phyloP scores from a whole-genome alignment of 2,329 filamentous ascomycete species.

The Epichloe hybrida region DNA sequence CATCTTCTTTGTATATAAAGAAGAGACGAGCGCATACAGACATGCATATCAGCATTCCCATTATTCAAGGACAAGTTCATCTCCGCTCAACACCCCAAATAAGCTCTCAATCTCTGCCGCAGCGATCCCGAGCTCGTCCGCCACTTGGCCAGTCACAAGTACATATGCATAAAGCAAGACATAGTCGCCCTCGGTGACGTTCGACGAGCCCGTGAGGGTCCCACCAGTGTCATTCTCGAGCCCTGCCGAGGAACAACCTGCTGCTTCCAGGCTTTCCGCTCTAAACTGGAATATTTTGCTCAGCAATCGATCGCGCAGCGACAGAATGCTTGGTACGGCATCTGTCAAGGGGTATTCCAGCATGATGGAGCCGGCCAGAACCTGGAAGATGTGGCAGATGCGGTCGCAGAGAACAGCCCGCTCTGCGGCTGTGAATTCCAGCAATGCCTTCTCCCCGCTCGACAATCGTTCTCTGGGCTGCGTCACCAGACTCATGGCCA shows the following conservation, averaged over 20 bases:
- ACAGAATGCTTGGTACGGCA: constrained; percentile 62
- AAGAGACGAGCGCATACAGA: too few species aligned
- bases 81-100: constrained; percentile 36
- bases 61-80: constrained; percentile 7
- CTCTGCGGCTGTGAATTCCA: constrained; percentile 66
- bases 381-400: constrained; percentile 70
- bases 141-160: constrained; percentile 47
- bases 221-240: neutral
- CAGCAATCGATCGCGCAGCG: constrained; percentile 62
- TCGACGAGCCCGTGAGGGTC: neutral
- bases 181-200: constrained; percentile 60
- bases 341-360: constrained; percentile 80
- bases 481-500: constrained; percentile 83
- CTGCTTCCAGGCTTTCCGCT: constrained; percentile 34
- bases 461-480: constrained; percentile 60
- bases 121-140: constrained; percentile 43
- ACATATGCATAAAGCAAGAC: constrained; percentile 87
- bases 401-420: constrained; percentile 65
- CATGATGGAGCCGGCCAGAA: constrained; percentile 78
- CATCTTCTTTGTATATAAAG: too few species aligned
- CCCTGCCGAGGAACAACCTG: neutral
- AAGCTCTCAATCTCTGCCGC: constrained; percentile 43
- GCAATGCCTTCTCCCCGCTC: constrained; percentile 61
- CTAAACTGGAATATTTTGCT: constrained; percentile 76
- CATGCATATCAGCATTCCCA: neutral